Evolutionary conservation across 2,329 filamentous ascomycete genomes (phyloP), one percentile per base, ranked within the genome.

Genomic region (Fusarium sp.): DNA sequence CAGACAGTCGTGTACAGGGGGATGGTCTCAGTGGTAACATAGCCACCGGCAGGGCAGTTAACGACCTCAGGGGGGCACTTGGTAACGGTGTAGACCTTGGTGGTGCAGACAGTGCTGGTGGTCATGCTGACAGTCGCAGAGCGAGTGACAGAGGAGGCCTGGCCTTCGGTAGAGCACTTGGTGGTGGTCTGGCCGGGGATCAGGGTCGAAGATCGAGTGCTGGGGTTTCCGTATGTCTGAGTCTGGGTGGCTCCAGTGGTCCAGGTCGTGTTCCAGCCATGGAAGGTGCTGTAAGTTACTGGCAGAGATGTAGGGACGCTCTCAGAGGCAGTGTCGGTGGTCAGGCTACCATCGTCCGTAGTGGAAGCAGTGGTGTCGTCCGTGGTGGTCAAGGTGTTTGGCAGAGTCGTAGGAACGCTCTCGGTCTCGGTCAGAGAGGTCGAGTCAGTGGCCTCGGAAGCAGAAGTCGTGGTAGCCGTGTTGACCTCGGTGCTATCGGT

Each of bases 71-170:
- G 79, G 51, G 81, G 82, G 77, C 86, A 89, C 40, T 83, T 84
- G 73, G 84, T 87, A 77, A 88, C 81, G 69, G 86, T 89, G 67
- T 85, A 81, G 67, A 87, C 74, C 13, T 69, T 69, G 16, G 79
- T 82, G 55, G 78, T 78, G 73, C 77, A 82, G 57, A 83, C 75
- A n/a, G 79, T 80, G 58, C 79, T 81, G 25, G 69, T 74, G 13
- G 67, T 70, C 49, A 72, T 34, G 58, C 68, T 68, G 53, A 62
- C 42, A 25, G 65, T 53, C 23, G 58, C 29, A 4, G 68, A 62
- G 20, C n/a, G 67, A 40, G 33, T 58, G 29, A 34, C 57, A n/a
- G 56, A 62, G 49, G 56, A 62, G 49, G 42, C 58, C n/a, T 49
- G 51, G 31, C 29, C 14, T 36, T 44, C 60, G 18, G 57, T 51